phyloP scores from a whole-genome alignment of 2,329 filamentous ascomycete genomes.

The Aureobasidium sp. region DNA sequence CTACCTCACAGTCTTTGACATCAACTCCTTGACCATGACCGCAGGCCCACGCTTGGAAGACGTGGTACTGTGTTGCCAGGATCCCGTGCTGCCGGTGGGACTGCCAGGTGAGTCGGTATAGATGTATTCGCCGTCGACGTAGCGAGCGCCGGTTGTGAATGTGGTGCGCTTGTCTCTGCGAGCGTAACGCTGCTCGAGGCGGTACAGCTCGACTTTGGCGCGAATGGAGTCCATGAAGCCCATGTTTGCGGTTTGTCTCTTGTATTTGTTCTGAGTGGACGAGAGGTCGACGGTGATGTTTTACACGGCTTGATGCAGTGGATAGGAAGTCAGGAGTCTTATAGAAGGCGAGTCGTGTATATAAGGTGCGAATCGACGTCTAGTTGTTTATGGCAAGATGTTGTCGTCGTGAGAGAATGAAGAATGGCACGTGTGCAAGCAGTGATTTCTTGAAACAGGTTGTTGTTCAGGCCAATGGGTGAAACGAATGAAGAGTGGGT shows the following conservation, averaged over 20 bases:
- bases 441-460: background rate
- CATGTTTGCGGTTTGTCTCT: conserved; percentile 38
- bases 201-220: conserved; percentile 82
- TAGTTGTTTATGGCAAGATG: background rate
- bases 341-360: background rate
- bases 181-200: conserved; percentile 91
- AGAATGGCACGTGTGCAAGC: background rate
- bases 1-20: conserved; percentile 8
- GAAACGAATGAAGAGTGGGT: background rate
- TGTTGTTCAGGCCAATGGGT: background rate
- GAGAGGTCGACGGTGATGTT: background rate
- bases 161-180: conserved; percentile 83
- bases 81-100: background rate
- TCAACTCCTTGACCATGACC: conserved; percentile 5
- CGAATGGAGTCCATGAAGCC: conserved; percentile 70
- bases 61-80: background rate
- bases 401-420: background rate
- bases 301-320: background rate
- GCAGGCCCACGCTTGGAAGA: background rate
- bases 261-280: background rate
- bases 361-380: background rate
- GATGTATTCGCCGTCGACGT: conserved; percentile 93
- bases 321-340: background rate
- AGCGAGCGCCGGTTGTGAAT: conserved; percentile 81
- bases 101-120: conserved; percentile 40